phyloP scores from a whole-genome alignment of 2,329 filamentous ascomycete species.

The Arachnomyces sp. region DNA sequence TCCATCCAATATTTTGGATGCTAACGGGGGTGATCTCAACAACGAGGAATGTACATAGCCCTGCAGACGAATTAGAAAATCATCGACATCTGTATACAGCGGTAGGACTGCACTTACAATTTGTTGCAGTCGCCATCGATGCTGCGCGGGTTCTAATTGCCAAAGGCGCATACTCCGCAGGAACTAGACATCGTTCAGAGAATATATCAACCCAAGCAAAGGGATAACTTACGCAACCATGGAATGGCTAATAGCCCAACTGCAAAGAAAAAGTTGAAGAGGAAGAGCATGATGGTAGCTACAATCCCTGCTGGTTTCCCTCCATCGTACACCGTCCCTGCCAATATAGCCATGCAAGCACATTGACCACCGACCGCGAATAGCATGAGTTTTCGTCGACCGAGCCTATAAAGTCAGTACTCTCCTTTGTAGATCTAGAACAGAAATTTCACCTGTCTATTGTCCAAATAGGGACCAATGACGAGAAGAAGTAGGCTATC shows the following conservation, averaged over 20 bases:
- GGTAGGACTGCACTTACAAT: constrained; percentile 22
- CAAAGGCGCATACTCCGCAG: constrained; percentile 39
- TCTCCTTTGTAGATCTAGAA: too few relatives aligned
- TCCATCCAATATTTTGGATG: constrained; percentile 31
- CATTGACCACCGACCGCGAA: constrained; percentile 46
- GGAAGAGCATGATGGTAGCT: constrained; percentile 43
- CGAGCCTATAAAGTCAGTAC: constrained; percentile 21
- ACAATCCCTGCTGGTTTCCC: constrained; percentile 33
- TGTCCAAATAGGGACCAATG: constrained; percentile 30
- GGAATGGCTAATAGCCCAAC: constrained; percentile 40
- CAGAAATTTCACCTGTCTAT: constrained; percentile 23
- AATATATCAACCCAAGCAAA: constrained; percentile 17
- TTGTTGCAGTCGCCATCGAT: constrained; percentile 42
- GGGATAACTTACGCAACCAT: constrained; percentile 25
- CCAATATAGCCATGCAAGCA: constrained; percentile 41
- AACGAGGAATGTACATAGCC: constrained; percentile 42
- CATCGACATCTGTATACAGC: too few relatives aligned
- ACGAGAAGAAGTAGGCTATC: constrained; percentile 32
- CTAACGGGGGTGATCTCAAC: constrained; percentile 39
- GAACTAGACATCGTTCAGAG: constrained; percentile 20
- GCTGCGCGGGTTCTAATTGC: constrained; percentile 43
- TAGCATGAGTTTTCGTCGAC: constrained; percentile 50
- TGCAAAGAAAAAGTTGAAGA: constrained; percentile 48
- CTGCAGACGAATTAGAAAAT: constrained; percentile 6
- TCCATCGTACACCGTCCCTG: constrained; percentile 36